A percentile compares a stretch with the other conserved stretches of the same genome.
Evolutionary conservation across 139 green algal genomes (phyloP).

Genomic region (Volvox reticuliferus): DNA sequence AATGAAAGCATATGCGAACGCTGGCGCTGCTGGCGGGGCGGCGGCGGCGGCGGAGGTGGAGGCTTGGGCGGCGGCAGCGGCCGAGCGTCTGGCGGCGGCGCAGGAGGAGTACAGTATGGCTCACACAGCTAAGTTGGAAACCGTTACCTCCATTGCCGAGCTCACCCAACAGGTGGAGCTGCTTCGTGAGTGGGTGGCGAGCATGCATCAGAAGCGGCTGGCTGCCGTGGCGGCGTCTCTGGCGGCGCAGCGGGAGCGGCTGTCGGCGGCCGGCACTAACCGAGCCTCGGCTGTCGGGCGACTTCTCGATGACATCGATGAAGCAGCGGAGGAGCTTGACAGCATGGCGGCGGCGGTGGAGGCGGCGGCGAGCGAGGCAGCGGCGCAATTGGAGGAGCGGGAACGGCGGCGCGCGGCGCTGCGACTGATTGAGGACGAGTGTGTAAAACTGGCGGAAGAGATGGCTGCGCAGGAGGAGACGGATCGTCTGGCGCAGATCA

Average conservation of each 20-base stretch:
- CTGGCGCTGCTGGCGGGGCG: background rate
- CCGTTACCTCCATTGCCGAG: background rate
- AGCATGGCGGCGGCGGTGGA: background rate
- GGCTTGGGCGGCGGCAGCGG: background rate
- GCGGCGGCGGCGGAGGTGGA: background rate
- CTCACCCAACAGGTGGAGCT: background rate
- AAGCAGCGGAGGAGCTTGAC: background rate
- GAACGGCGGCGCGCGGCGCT: constrained; percentile 30
- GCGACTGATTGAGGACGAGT: constrained; percentile 43
- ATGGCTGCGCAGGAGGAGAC: constrained; percentile 42
- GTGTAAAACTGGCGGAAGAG: constrained; percentile 37
- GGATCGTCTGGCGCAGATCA: constrained; percentile 20
- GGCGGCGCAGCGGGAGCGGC: background rate
- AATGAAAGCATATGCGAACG: background rate
- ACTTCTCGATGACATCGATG: background rate
- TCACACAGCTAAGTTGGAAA: background rate
- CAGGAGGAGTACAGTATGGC: background rate
- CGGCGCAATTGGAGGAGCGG: background rate
- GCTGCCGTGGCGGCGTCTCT: background rate
- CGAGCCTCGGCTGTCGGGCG: background rate
- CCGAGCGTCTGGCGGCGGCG: background rate
- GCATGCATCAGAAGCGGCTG: constrained; percentile 6
- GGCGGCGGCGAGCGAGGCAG: constrained; percentile 1
- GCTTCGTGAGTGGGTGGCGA: background rate
- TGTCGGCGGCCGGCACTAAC: background rate